Conservation (phyloP, 2,329 filamentous ascomycete species). For the Nothopassalora personata region DNA sequence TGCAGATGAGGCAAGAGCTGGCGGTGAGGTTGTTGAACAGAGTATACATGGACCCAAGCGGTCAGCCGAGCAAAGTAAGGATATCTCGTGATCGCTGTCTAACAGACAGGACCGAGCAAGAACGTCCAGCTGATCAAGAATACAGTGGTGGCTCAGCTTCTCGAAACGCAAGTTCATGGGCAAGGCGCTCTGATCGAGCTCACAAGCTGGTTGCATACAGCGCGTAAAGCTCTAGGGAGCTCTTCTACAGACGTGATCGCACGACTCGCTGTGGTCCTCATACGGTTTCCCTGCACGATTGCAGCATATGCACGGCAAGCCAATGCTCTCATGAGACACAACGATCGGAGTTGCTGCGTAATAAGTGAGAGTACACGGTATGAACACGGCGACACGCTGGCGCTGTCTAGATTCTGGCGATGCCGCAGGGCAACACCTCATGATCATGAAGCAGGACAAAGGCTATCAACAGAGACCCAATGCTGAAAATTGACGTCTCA, state of each 20-base stretch:
- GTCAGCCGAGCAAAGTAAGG: conserved; percentile 58
- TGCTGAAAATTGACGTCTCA: neutral
- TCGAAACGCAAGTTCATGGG: conserved; percentile 99
- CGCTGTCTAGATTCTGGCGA: neutral
- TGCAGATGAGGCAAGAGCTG: conserved; percentile 89
- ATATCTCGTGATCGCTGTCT: neutral
- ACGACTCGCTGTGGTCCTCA: neutral
- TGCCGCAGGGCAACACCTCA: neutral
- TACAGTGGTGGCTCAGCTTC: conserved; percentile 97
- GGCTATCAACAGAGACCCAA: neutral
- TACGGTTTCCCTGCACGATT: neutral
- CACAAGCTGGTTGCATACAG: neutral
- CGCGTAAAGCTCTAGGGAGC: neutral
- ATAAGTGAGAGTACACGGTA: neutral
- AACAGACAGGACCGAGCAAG: neutral
- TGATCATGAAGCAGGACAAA: neutral
- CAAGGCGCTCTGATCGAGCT: conserved; percentile 51
- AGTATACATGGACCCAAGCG: conserved; percentile 70
- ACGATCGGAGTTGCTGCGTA: neutral
- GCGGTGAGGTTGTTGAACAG: conserved; percentile 75
- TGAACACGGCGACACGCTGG: neutral
- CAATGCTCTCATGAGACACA: neutral
- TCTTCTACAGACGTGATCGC: neutral
- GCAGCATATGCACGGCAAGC: neutral
- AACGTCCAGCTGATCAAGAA: conserved; percentile 30